A percentile compares a stretch with the other conserved stretches of the same genome.
phyloP scores from a whole-genome alignment of 345 rosid genomes.

The Combretum micranthum region DNA sequence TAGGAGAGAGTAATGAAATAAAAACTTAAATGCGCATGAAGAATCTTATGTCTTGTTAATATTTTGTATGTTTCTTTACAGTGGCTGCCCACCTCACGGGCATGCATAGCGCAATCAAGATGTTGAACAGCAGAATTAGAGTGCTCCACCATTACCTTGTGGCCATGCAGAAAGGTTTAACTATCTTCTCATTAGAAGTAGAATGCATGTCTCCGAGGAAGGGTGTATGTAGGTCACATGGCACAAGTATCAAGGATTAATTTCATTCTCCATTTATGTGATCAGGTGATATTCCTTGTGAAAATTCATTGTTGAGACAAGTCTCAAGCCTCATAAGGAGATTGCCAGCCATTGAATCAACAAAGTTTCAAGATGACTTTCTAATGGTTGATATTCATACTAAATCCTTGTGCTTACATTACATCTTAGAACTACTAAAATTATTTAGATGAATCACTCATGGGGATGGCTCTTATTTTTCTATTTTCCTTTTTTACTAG shows the following conservation, averaged over 20 bases:
- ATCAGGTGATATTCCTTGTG: constrained; percentile 88
- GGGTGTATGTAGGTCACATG: too few relatives aligned
- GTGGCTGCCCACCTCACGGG: constrained; percentile 99
- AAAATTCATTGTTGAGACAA: constrained; percentile 87
- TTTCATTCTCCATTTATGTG: constrained; percentile 9
- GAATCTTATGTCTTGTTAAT: not conserved
- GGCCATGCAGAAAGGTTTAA: constrained; percentile 84
- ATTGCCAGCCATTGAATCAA: constrained; percentile 92
- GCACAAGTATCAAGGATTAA: constrained; percentile 4
- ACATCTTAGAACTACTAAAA: too few relatives aligned
- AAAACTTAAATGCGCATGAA: too few relatives aligned
- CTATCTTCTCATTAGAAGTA: not conserved
- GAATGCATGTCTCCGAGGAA: not conserved
- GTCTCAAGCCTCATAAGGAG: constrained; percentile 90
- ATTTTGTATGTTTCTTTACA: constrained; percentile 23
- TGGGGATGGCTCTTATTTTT: not conserved
- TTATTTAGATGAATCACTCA: too few relatives aligned
- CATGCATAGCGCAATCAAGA: constrained; percentile 96
- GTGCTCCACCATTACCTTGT: constrained; percentile 87
- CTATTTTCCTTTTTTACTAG: constrained; percentile 23
- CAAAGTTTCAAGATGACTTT: constrained; percentile 86
- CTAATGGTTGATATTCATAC: constrained; percentile 59
- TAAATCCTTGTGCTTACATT: not conserved
- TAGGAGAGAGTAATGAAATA: too few relatives aligned
- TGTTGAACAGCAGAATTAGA: constrained; percentile 89